Percentiles rank a stretch among this genome's conserved stretches.
Evolutionary conservation across 2,329 filamentous ascomycete genomes (phyloP).

Genomic region (Cladosporium colombiae): DNA sequence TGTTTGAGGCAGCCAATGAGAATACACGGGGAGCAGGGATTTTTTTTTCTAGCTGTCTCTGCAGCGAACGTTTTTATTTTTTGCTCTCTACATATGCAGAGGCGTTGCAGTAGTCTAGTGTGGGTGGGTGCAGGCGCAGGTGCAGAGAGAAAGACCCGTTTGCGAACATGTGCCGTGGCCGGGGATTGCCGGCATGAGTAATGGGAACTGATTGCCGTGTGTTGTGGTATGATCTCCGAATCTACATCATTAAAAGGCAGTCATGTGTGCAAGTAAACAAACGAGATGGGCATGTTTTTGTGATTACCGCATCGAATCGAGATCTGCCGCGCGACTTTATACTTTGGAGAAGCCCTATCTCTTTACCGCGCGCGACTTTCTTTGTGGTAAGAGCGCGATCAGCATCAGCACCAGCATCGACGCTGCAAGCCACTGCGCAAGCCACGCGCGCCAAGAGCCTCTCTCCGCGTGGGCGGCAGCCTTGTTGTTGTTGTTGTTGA

Average conservation of each 20-base stretch:
- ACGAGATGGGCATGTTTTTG: not conserved
- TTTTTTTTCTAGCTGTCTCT: not conserved
- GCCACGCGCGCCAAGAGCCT: not conserved
- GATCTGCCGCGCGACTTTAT: not conserved
- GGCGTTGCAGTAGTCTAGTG: conserved; percentile 3
- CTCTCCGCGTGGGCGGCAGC: not conserved
- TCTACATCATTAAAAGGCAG: not conserved
- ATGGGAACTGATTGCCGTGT: not conserved
- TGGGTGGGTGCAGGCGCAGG: not conserved
- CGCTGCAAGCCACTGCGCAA: not conserved
- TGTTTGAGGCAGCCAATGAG: not conserved
- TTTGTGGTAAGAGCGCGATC: not conserved
- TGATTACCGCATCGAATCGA: not conserved
- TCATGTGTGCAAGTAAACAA: not conserved
- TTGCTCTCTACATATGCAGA: not conserved
- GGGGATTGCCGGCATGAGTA: not conserved
- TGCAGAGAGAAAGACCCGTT: not conserved
- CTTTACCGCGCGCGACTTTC: not conserved
- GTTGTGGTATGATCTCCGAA: too few relatives aligned
- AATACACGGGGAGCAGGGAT: not conserved
- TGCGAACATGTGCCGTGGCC: not conserved
- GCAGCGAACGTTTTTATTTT: not conserved
- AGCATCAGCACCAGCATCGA: not conserved
- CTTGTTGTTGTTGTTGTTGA: not conserved
- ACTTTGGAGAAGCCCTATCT: not conserved